These are phyloP conservation scores for Venturia oleaginea DNA, from an alignment of 2,329 filamentous ascomycete species.

Conservation along the genomic window DNA sequence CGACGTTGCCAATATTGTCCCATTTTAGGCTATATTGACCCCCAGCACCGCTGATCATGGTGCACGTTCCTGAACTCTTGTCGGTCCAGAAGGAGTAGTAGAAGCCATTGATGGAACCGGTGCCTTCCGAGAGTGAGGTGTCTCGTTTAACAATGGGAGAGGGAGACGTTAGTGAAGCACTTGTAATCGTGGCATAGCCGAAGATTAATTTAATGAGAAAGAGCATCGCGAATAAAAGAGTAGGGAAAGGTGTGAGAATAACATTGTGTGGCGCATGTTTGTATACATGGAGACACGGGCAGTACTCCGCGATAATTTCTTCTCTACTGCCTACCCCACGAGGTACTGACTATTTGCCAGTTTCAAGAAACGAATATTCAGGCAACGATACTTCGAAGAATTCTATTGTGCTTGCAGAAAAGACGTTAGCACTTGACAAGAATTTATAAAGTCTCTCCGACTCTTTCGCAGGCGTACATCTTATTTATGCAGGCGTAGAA, in stretches of 20 bases:
- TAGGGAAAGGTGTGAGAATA: not conserved
- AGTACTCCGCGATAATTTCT: not conserved
- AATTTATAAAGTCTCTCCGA: too few relatives aligned
- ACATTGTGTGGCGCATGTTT: not conserved
- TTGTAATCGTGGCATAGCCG: not conserved
- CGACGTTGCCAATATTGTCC: slow-evolving; percentile 43
- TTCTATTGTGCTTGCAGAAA: too few relatives aligned
- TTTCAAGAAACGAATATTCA: not conserved
- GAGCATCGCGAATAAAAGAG: not conserved
- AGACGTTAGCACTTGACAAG: too few relatives aligned
- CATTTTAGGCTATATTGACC: slow-evolving; percentile 36
- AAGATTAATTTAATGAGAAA: slow-evolving; percentile 29
- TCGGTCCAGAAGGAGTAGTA: slow-evolving; percentile 43
- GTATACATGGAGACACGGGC: not conserved
- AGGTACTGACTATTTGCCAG: not conserved
- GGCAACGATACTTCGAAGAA: too few relatives aligned
- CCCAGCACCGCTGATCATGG: not conserved
- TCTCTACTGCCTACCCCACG: not conserved
- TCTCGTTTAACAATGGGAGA: not conserved
- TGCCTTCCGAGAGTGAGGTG: slow-evolving; percentile 12
- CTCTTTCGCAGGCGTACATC: too few relatives aligned
- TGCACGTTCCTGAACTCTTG: slow-evolving; percentile 28
- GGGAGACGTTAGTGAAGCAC: not conserved
- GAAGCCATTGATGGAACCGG: slow-evolving; percentile 29
- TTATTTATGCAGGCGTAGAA: too few relatives aligned